These are phyloP conservation scores for Pleodorina starrii DNA, from an alignment of 139 green algal species.

Conservation along the genomic window DNA sequence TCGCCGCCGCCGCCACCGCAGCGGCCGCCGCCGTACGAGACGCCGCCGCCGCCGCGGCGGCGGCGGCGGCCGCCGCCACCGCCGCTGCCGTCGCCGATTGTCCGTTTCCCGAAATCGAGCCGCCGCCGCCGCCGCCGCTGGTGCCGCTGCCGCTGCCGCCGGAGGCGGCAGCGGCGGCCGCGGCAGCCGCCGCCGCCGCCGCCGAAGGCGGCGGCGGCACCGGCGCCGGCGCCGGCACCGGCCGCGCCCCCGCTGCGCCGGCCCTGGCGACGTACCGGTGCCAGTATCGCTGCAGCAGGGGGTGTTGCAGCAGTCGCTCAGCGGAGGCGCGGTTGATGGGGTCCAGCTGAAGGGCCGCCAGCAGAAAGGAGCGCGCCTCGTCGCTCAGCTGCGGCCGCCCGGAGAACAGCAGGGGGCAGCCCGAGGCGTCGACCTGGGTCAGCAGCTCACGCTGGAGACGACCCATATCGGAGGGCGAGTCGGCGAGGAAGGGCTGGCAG, in stretches of 20 bases:
- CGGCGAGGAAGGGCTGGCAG: constrained; percentile 73
- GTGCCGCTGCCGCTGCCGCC: not conserved
- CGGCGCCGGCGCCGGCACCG: not conserved
- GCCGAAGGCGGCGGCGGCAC: not conserved
- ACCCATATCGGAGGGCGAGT: constrained; percentile 58
- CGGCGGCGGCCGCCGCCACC: not conserved
- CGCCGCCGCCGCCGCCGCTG: not conserved
- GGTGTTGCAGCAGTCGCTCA: constrained; percentile 64
- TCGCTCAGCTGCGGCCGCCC: not conserved
- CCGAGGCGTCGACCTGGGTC: not conserved
- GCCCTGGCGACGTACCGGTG: constrained; percentile 2
- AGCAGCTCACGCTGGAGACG: constrained; percentile 14
- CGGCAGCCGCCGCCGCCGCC: not conserved
- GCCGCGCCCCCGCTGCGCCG: not conserved
- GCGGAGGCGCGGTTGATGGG: constrained; percentile 58
- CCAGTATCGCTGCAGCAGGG: constrained; percentile 58
- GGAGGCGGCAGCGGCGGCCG: not conserved
- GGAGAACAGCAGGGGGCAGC: constrained; percentile 44
- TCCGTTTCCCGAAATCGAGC: not conserved
- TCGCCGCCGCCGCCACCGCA: not conserved
- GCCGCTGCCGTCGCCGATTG: not conserved
- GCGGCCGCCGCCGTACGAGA: not conserved
- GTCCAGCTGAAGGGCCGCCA: constrained; percentile 45
- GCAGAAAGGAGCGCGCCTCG: constrained; percentile 54
- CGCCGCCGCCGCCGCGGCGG: not conserved